These are phyloP conservation scores for Trypanosoma vivax DNA, from an alignment of 208 protist species.

Conservation along the genomic window DNA sequence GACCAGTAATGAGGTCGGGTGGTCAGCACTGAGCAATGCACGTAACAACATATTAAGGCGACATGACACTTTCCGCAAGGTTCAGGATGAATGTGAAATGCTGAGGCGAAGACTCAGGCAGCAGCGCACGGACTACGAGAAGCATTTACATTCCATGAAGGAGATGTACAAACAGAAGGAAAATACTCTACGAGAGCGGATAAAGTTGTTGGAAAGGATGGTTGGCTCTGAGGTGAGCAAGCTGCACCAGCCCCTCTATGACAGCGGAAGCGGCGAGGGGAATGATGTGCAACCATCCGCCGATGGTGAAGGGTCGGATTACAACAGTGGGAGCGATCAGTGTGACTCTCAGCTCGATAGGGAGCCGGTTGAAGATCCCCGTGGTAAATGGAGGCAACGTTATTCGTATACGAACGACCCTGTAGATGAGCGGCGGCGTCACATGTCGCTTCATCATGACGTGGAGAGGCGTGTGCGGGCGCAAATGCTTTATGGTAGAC, in stretches of 20 bases:
- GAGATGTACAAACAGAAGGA: slow-evolving; percentile 15
- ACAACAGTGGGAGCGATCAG: neutral
- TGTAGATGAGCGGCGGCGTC: neutral
- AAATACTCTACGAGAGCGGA: slow-evolving; percentile 6
- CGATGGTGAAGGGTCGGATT: neutral
- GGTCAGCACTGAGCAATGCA: too few relatives aligned
- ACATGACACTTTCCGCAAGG: slow-evolving; percentile 1
- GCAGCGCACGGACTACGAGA: slow-evolving; percentile 8
- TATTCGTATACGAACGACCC: neutral
- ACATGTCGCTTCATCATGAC: neutral
- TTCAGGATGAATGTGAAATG: neutral
- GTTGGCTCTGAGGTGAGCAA: neutral
- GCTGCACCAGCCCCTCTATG: neutral
- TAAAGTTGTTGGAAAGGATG: slow-evolving; percentile 8
- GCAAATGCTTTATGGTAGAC: neutral
- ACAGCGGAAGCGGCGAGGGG: neutral
- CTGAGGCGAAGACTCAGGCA: slow-evolving; percentile 1
- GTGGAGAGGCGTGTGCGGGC: slow-evolving; percentile 13
- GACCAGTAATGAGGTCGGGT: too few relatives aligned
- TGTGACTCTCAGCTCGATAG: neutral
- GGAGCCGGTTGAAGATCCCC: neutral
- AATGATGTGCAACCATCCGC: neutral
- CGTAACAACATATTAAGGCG: neutral
- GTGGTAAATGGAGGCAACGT: neutral
- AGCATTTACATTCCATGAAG: slow-evolving; percentile 14